Percentiles rank a stretch among this genome's conserved stretches.
These are phyloP conservation scores for Ogataea dorogensis DNA, from an alignment of 805 yeast genomes.

Conservation along the genomic window DNA sequence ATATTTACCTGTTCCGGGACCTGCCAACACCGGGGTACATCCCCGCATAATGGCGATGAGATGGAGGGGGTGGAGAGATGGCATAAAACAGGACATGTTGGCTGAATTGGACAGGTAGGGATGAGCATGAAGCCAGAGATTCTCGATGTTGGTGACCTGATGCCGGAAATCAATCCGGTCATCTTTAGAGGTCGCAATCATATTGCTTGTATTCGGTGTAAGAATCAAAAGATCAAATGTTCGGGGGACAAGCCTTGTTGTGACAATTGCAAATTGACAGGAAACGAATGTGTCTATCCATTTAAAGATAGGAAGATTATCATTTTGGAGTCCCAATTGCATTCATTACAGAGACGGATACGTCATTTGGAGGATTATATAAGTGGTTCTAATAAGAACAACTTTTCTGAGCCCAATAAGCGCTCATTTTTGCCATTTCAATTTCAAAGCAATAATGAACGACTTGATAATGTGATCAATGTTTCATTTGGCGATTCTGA, in stretches of 20 bases:
- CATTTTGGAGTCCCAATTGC: conserved; percentile 29
- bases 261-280: conserved; percentile 25
- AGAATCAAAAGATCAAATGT: conserved; percentile 50
- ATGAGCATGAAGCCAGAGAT: conserved; percentile 19
- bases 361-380: conserved; percentile 24
- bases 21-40: too few relatives aligned
- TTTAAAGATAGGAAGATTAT: conserved; percentile 32
- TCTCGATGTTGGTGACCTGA: conserved; percentile 12
- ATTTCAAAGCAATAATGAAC: conserved; percentile 22
- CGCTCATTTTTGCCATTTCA: conserved; percentile 21
- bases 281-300: conserved; percentile 28
- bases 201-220: conserved; percentile 49
- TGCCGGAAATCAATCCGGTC: conserved; percentile 25
- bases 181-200: conserved; percentile 31
- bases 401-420: conserved; percentile 15
- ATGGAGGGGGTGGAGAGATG: conserved; percentile 10
- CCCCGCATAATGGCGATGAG: conserved; percentile 11
- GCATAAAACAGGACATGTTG: too few relatives aligned
- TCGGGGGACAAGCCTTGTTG: conserved; percentile 39
- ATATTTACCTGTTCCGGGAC: conserved; percentile 5
- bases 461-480: conserved; percentile 26
- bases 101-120: too few relatives aligned
- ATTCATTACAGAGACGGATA: conserved; percentile 26
- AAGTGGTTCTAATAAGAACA: conserved; percentile 5
- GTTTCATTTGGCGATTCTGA: conserved; percentile 30